Evolutionary conservation across 2,329 filamentous ascomycete species (phyloP).

Genomic region (Berkeleyomyces rouxiae): DNA sequence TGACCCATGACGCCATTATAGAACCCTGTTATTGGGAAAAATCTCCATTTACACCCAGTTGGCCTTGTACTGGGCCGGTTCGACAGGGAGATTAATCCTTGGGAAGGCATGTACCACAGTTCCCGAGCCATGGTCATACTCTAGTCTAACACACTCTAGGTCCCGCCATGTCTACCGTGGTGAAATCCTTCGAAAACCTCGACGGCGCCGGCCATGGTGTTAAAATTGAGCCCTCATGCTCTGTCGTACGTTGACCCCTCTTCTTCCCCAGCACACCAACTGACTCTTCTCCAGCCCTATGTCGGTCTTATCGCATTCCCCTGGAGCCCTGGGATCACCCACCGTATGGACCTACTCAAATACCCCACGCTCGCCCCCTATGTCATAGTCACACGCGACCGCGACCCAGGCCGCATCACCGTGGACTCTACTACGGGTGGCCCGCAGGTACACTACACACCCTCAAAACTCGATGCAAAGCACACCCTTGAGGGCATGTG

Average conservation of each 20-base stretch:
- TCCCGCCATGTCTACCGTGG: conserved; percentile 62
- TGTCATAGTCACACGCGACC: conserved; percentile 51
- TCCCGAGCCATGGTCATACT: too few species aligned
- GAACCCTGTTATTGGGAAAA: conserved; percentile 66
- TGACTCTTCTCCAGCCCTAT: not conserved
- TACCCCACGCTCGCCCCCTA: conserved; percentile 35
- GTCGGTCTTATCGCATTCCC: not conserved
- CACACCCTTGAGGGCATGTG: conserved; percentile 57
- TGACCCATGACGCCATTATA: conserved; percentile 20
- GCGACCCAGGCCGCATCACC: conserved; percentile 55
- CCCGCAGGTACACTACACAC: conserved; percentile 51
- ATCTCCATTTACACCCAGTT: conserved; percentile 70
- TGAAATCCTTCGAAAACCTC: conserved; percentile 62
- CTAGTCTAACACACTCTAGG: conserved; percentile 27
- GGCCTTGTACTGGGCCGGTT: conserved; percentile 43
- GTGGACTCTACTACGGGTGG: conserved; percentile 50
- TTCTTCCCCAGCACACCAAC: not conserved
- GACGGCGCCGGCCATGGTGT: conserved; percentile 66
- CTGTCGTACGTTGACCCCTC: conserved; percentile 35
- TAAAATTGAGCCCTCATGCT: conserved; percentile 62
- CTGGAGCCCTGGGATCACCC: conserved; percentile 11
- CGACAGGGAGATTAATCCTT: conserved; percentile 51
- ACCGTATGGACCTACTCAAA: not conserved
- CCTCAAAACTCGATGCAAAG: conserved; percentile 53
- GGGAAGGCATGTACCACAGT: conserved; percentile 33